Evolutionary conservation across 2,329 filamentous ascomycete genomes (phyloP), one percentile per base, ranked within the genome.

Genomic region (Arthrinium puccinioides): DNA sequence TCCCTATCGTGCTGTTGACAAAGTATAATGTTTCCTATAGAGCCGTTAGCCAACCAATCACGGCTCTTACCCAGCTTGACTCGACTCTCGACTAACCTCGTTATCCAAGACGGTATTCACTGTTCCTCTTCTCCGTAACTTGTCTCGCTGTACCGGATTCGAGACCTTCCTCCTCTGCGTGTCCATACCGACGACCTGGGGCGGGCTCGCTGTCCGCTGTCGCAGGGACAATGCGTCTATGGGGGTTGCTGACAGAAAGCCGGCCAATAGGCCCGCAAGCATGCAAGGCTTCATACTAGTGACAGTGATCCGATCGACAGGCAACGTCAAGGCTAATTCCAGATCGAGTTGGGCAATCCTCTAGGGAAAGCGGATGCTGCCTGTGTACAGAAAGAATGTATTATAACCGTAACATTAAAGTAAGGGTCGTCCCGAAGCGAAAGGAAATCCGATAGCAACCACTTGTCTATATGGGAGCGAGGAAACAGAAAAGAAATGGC

Each of bases 1-100:
- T 83, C 34, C 80, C 80, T 32, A 84, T 46, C 6, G 75, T 70
- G 32, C 66, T 70, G 54, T 83, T 82, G 48, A 79, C 66, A 47
- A 74, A 79, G 55, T 84, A 84, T 20, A 83, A 63, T 2, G 75
- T 78, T 67, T 75, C 61, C 72, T 78, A 36, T 5, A 10, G 21
- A 21, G 30, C 20, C 21, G 9, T 9, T 26, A 9, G 9, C 9
- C 14, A 26, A 26, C 14, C 9, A 26, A 26, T 26, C 9, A 9
- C 24, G 9, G 24, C 24, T 26, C 14, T 26, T 9, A 26, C 9
- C 9, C 24, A 26, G n/a, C n/a, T 26, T 26, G n/a, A n/a, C n/a
- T n/a, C 11, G 9, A 33, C 31, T 24, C 15, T 20, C 19, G 13
- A 14, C 66, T 23, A 48, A 78, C 75, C 60, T 74, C 57, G 45